Conservation (phyloP, 768 basidiomycete genomes). For the Lentinula lateritia region DNA sequence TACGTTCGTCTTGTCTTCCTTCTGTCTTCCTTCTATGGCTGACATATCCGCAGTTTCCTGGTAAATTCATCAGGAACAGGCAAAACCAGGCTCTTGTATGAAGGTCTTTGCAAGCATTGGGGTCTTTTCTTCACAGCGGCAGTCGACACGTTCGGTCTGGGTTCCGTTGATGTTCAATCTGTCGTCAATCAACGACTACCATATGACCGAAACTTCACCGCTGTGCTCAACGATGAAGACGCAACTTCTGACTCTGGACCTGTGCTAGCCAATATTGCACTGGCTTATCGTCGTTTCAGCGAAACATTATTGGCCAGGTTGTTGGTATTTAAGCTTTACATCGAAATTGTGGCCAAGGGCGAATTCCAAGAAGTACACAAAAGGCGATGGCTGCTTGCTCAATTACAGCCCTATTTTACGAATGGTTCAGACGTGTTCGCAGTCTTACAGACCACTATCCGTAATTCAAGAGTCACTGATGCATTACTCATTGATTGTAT, state of each 20-base stretch:
- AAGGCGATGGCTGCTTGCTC: too few relatives aligned
- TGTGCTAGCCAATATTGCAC: too few relatives aligned
- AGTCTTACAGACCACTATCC: too few relatives aligned
- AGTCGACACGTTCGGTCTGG: not conserved
- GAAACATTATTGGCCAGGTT: not conserved
- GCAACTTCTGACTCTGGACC: too few relatives aligned
- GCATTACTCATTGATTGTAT: too few relatives aligned
- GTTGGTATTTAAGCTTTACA: not conserved
- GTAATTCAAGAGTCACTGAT: too few relatives aligned
- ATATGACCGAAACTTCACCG: not conserved
- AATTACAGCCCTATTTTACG: too few relatives aligned
- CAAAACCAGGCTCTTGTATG: not conserved
- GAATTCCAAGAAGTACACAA: too few relatives aligned
- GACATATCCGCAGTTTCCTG: not conserved
- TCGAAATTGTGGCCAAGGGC: too few relatives aligned
- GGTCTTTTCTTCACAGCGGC: not conserved
- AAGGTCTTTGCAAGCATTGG: slow-evolving; percentile 1
- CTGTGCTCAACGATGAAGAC: not conserved
- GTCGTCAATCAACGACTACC: not conserved
- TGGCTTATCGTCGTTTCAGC: not conserved
- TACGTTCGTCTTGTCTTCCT: not conserved
- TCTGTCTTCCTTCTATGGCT: too few relatives aligned
- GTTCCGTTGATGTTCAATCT: not conserved
- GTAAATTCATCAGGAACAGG: not conserved
- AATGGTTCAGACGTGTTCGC: too few relatives aligned